Base-by-base conservation (phyloP, 106 monocot genomes). In the Iris macrosiphon region DNA sequence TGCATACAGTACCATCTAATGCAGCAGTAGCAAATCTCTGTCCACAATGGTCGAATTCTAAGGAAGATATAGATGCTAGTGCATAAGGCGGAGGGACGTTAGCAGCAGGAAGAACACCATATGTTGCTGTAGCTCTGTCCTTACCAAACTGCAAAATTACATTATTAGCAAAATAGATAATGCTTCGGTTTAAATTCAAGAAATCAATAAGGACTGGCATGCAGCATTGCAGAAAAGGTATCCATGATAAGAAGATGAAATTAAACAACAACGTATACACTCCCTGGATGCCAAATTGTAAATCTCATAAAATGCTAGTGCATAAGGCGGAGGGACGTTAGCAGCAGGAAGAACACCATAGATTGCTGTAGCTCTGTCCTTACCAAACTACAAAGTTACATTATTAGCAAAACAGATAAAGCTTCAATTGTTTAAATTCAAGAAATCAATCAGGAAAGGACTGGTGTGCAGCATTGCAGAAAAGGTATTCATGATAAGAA, bases 21-120 rank as follows among this genome's bases (percentile, higher is more conserved):
- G 90, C 80, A 70, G 83, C 83, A 69, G 72, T 84, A 53, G 91
- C 91, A 71, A 91, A 98, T 65, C 98, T 77, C 4, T 91, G 91
- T 19, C 98, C 98, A 73, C 67, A 91, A 18, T 53, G 59, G 39
- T 91, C 91, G 61, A 98, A 98, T 53, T 83, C 68, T 60, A 98
- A 59, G 20, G 83, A 53, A 52, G 91, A 91, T 54, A 98, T 60
- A 46, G 87, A 91, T 46, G 91, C 73, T 43, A 81, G 91, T 31
- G 83, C 70, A 78, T 87, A 79, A 30, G 86, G 87, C 40, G 86
- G 75, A 52, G 83, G 77, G 19, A 71, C 70, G 69, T 87, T 85
- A 31, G 81, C 71, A 52, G 85, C 70, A 63, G 91, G 91, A 28
- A 98, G 77, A 73, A 87, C 72, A 28, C 87, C 91, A 80, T 87